A percentile compares a stretch with the other conserved stretches of the same genome.
Evolutionary conservation across 148 eudicot genomes (phyloP).

Genomic region (Salicornia ramosissima): DNA sequence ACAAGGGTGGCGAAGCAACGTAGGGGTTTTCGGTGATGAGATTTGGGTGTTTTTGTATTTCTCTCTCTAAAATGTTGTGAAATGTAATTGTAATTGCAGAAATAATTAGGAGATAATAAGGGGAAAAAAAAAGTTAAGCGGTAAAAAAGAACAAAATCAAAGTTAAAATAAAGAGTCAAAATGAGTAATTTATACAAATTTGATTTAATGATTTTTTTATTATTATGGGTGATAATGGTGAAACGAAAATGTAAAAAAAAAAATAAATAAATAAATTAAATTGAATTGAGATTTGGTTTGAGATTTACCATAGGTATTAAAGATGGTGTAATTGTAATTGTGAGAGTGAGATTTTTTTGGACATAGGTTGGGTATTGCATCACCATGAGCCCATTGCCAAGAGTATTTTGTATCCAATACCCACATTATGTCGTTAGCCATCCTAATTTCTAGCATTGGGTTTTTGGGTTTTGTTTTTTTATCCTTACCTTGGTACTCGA

Average conservation of each 20-base stretch:
- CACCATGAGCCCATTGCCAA: not conserved
- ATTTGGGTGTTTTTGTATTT: slow-evolving; percentile 35
- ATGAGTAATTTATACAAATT: no score
- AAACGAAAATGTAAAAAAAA: not conserved
- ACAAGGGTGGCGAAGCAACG: slow-evolving; percentile 15
- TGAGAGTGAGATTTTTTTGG: not conserved
- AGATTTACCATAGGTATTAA: no score
- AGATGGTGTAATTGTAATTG: no score
- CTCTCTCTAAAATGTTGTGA: slow-evolving; percentile 10
- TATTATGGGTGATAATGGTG: no score
- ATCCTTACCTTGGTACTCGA: no score
- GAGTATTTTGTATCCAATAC: not conserved
- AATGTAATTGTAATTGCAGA: no score
- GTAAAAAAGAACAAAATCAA: slow-evolving; percentile 18
- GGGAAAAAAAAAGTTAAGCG: not conserved
- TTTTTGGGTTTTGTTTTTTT: no score
- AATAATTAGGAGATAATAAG: no score
- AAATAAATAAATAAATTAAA: not conserved
- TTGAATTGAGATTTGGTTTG: no score
- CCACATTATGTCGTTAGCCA: not conserved
- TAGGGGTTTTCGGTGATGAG: slow-evolving; percentile 60
- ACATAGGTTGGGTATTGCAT: not conserved
- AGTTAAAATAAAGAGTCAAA: no score
- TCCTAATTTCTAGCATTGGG: not conserved
- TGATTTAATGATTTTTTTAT: no score